Base-by-base conservation (phyloP, 768 basidiomycete genomes). In the Lactarius sanguifluus region DNA sequence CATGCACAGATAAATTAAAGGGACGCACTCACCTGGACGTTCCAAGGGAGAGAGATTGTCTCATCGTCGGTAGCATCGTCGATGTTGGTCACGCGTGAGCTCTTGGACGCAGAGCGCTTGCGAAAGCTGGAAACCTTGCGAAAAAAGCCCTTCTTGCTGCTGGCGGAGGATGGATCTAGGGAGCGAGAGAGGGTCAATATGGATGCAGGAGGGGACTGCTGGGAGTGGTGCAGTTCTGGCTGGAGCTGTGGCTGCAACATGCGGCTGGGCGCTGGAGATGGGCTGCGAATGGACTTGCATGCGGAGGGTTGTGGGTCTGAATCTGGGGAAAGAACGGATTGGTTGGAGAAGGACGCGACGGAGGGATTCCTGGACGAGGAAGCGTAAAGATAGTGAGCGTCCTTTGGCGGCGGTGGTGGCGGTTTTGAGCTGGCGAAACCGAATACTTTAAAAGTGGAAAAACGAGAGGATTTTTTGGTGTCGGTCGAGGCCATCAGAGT, bases 391-490 rank as follows among this genome's bases (percentile, higher is more conserved):
- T 69, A 66, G 56, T 34, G 28, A 5, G 68, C 20, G 18, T 71
- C 70, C 62, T 71, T 71, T 12, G 70, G 70, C 2, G 69, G 69
- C 0, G 60, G 68, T 0, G 62, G 68, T 0, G 70, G 68, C 15
- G 70, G 70, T 15, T 64, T 66, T 34, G 70, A 64, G 15, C 62
- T 28, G 5, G 62, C 50, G 23, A 71, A 64, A 28, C 59, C 66
- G 64, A 71, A 71, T 12, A 71, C 62, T 30, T 71, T 71, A 50
- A 71, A 36, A 5, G 70, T 64, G 2, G 70, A 71, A 56, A 71
- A 71, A 50, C 59, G 70, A 18, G 70, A 71, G 15, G 62, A 56
- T 2, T 50, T 41, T 23, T 68, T 64, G 13, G 61, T 18, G 9
- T 13, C 30, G 62, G 70, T 60, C 38, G 68, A 66, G 8, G 68